Evolutionary conservation across 371 early-diverging fungal genomes (phyloP).

Genomic region (Encephalitozoon intestinalis): DNA sequence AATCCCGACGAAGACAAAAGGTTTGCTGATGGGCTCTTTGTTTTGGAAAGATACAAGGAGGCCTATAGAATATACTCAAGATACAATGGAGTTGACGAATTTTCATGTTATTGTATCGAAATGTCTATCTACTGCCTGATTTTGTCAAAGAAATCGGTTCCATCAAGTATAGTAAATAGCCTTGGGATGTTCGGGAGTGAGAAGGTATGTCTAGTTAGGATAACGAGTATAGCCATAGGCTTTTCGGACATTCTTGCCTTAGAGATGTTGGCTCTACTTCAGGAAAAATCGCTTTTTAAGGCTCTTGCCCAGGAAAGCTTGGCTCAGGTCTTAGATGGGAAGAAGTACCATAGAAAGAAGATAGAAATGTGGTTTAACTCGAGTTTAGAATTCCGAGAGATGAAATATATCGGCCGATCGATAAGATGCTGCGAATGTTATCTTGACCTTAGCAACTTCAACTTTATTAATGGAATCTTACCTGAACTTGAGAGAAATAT

Average conservation of each 20-base stretch:
- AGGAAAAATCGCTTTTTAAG: neutral
- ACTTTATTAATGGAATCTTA: neutral
- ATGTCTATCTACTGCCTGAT: constrained; percentile 27
- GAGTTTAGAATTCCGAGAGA: neutral
- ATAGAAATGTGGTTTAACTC: neutral
- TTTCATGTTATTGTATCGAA: constrained; percentile 29
- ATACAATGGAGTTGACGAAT: constrained; percentile 3
- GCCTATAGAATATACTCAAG: constrained; percentile 26
- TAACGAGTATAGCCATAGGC: neutral
- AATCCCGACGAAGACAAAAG: constrained; percentile 7
- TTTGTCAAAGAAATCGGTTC: neutral
- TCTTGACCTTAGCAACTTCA: neutral
- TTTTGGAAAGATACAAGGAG: constrained; percentile 17
- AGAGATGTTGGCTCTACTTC: neutral
- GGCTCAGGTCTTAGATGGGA: neutral
- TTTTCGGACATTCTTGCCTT: neutral
- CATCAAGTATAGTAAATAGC: neutral
- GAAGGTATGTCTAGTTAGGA: neutral
- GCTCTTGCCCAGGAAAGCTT: neutral
- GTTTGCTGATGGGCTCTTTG: constrained; percentile 21
- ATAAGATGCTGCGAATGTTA: neutral
- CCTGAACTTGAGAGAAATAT: neutral
- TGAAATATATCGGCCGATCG: neutral
- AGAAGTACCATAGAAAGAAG: neutral
- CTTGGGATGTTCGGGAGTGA: neutral